Percentiles rank a stretch among this genome's conserved stretches.
These are phyloP conservation scores for Polyporus tsugae DNA, from an alignment of 1,284 basidiomycete genomes.

Conservation along the genomic window DNA sequence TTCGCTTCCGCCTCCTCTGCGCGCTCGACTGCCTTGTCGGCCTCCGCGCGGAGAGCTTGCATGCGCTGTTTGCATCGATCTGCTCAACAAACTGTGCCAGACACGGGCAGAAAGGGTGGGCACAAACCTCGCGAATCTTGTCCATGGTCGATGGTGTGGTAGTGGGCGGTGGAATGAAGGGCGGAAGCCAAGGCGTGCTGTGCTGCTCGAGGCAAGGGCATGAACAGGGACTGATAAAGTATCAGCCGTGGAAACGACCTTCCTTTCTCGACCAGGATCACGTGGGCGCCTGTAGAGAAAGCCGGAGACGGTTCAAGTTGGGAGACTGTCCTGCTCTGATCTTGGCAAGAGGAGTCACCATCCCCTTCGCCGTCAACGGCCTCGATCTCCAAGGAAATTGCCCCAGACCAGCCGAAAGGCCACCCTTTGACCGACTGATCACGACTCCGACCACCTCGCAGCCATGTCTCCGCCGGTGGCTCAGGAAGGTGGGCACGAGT, in stretches of 20 bases:
- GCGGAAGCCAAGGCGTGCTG: conserved; percentile 27
- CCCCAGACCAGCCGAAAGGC: conserved; percentile 1
- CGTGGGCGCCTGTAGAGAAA: conserved; percentile 20
- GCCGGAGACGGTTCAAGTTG: conserved; percentile 14
- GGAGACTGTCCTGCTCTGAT: conserved; percentile 12
- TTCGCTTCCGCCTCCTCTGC: conserved; percentile 89
- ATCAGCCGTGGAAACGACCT: conserved; percentile 43
- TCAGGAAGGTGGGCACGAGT: conserved; percentile 68
- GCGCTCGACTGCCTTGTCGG: conserved; percentile 81
- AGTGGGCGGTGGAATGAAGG: conserved; percentile 28
- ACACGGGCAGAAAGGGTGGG: background rate
- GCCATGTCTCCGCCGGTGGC: conserved; percentile 72
- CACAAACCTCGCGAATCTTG: conserved; percentile 75
- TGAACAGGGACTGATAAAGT: conserved; percentile 42
- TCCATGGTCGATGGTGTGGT: conserved; percentile 59
- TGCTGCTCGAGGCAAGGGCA: conserved; percentile 41
- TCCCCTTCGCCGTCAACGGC: conserved; percentile 22
- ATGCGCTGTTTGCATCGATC: conserved; percentile 61
- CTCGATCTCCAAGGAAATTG: conserved; percentile 9
- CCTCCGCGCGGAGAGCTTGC: conserved; percentile 81
- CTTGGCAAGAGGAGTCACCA: conserved; percentile 25
- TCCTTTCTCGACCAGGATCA: conserved; percentile 22
- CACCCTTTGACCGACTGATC: background rate
- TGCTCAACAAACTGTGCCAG: conserved; percentile 8
- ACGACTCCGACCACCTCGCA: background rate